phyloP scores from a whole-genome alignment of 306 rosid genomes.

The Trifolium dubium region DNA sequence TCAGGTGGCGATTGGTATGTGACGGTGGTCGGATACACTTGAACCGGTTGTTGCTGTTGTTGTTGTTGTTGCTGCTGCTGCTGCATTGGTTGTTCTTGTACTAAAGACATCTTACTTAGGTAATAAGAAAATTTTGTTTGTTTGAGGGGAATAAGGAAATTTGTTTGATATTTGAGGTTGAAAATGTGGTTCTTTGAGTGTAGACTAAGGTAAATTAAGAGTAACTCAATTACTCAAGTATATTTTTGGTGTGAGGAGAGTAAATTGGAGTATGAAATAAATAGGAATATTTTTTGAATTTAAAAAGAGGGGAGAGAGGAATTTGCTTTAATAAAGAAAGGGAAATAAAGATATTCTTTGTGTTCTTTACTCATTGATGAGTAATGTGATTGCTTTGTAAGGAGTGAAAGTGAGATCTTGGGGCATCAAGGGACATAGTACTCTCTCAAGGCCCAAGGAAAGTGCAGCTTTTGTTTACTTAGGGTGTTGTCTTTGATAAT shows the following conservation, averaged over 20 bases:
- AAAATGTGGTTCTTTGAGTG: slow-evolving; percentile 70
- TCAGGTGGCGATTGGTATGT: slow-evolving; percentile 59
- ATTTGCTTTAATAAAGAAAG: slow-evolving; percentile 73
- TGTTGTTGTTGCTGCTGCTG: slow-evolving; percentile 61
- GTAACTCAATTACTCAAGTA: slow-evolving; percentile 55
- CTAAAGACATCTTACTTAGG: slow-evolving; percentile 57
- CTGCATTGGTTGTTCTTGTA: slow-evolving; percentile 62
- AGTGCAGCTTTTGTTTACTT: slow-evolving; percentile 57
- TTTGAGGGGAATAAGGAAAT: not conserved
- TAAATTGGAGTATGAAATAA: slow-evolving; percentile 39
- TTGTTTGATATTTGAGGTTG: slow-evolving; percentile 41
- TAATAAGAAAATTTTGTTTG: slow-evolving; percentile 32
- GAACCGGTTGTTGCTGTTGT: slow-evolving; percentile 61
- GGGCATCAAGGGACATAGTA: slow-evolving; percentile 43
- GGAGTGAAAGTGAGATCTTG: slow-evolving; percentile 78
- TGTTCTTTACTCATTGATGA: slow-evolving; percentile 49
- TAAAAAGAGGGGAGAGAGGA: slow-evolving; percentile 47
- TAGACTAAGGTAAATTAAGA: slow-evolving; percentile 47
- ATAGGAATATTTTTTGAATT: slow-evolving; percentile 48
- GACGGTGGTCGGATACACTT: slow-evolving; percentile 68
- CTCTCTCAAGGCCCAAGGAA: slow-evolving; percentile 51
- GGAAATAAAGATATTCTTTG: slow-evolving; percentile 58
- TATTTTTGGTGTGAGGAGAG: slow-evolving; percentile 43
- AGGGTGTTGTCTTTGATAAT: slow-evolving; percentile 40
- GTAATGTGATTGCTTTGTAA: slow-evolving; percentile 61